Evolutionary conservation across 768 basidiomycete species (phyloP).

Genomic region (Galerina marginata): DNA sequence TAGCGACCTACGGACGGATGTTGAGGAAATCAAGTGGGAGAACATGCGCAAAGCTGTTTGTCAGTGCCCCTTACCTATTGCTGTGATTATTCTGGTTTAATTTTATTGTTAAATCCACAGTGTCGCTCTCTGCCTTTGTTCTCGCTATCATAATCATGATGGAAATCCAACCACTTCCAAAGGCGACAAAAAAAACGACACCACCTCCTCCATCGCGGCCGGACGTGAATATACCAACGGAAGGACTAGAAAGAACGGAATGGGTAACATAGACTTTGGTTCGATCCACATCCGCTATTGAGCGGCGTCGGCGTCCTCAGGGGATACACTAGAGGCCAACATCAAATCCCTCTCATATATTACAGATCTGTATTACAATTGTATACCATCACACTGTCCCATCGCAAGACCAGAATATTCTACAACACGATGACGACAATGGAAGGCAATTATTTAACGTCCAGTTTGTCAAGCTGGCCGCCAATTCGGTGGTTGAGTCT

Average conservation of each 20-base stretch:
- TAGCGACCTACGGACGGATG: slow-evolving; percentile 79
- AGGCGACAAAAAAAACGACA: slow-evolving; percentile 36
- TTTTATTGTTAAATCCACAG: slow-evolving; percentile 37
- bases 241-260: slow-evolving; percentile 39
- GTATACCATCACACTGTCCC: slow-evolving; percentile 33
- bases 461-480: slow-evolving; percentile 61
- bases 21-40: slow-evolving; percentile 89
- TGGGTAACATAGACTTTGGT: slow-evolving; percentile 33
- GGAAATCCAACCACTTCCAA: slow-evolving; percentile 59
- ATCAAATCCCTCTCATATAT: slow-evolving; percentile 41
- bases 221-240: slow-evolving; percentile 35
- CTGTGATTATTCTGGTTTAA: not conserved
- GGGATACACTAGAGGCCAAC: slow-evolving; percentile 16
- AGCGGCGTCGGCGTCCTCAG: not conserved
- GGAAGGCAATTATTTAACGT: slow-evolving; percentile 47
- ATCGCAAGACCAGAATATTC: slow-evolving; percentile 4
- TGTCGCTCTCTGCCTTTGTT: slow-evolving; percentile 67
- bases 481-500: slow-evolving; percentile 33
- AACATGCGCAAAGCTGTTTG: slow-evolving; percentile 86
- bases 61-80: slow-evolving; percentile 39
- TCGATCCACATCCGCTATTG: not conserved
- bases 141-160: slow-evolving; percentile 70
- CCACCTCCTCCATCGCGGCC: slow-evolving; percentile 29
- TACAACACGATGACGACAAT: not conserved
- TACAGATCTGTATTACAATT: slow-evolving; percentile 39